Percentiles rank a stretch among this genome's conserved stretches.
These are phyloP conservation scores for Pisolithus microcarpus DNA, from an alignment of 768 basidiomycete genomes.

Conservation along the genomic window DNA sequence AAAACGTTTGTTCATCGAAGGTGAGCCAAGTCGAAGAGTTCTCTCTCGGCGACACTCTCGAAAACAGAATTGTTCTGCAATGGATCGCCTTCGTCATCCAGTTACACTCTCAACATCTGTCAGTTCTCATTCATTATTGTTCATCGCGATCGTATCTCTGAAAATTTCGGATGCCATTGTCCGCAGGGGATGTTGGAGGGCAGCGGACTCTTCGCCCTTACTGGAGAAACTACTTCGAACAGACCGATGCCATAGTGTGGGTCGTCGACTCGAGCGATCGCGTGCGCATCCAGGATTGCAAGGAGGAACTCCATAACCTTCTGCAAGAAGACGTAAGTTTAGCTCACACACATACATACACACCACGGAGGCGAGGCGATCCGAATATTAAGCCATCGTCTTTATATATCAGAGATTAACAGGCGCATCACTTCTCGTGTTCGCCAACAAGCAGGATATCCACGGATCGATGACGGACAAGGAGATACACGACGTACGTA, in stretches of 20 bases:
- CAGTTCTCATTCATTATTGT: constrained; percentile 10
- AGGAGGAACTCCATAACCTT: constrained; percentile 75
- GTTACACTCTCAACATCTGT: constrained; percentile 41
- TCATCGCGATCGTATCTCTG: neutral
- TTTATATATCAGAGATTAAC: constrained; percentile 60
- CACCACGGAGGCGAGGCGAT: neutral
- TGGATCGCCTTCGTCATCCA: constrained; percentile 19
- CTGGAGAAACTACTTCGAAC: constrained; percentile 99
- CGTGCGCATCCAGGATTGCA: constrained; percentile 86
- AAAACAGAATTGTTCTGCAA: constrained; percentile 15
- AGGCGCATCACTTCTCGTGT: constrained; percentile 92
- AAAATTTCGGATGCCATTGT: constrained; percentile 74
- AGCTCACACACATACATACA: constrained; percentile 1
- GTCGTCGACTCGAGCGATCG: constrained; percentile 95
- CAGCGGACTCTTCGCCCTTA: constrained; percentile 94
- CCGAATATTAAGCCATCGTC: constrained; percentile 12
- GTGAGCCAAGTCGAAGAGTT: constrained; percentile 38
- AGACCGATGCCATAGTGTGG: constrained; percentile 97
- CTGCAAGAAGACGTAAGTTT: constrained; percentile 83
- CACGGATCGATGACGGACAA: constrained; percentile 72
- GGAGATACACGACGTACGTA: constrained; percentile 78
- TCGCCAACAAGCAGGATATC: constrained; percentile 98
- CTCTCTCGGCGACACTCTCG: constrained; percentile 14
- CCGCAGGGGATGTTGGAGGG: constrained; percentile 93
- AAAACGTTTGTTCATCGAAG: constrained; percentile 90